Evolutionary conservation across 2,329 filamentous ascomycete genomes (phyloP), one percentile per base, ranked within the genome.

Genomic region (Aspergillus tamarii): DNA sequence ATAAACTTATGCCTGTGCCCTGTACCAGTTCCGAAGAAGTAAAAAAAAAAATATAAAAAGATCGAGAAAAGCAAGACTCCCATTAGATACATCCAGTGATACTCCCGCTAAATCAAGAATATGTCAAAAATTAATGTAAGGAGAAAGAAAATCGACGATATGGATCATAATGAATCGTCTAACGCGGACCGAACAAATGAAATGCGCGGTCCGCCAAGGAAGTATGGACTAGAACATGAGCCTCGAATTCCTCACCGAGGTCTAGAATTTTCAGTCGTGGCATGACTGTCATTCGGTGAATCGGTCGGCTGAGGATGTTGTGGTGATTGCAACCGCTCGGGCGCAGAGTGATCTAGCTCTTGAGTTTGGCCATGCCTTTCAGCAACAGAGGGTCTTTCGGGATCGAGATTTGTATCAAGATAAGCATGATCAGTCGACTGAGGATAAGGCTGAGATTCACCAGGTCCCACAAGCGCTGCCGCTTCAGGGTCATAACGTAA

Each of bases 401-500:
- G 30, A 14, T 57, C 55, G 45, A 28, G 6, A 26, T 39, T 16
- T 30, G 28, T 39, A 30, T 59, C 58, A 43, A 54, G 28, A 36
- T 12, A 41, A 32, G 28, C 39, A 16, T 55, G 23, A 21, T 50
- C 14, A 9, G 61, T n/a, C 21, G 61, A 59, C 28, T 34, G 55
- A 1, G 39, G 62, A 30, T 62, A 59, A 16, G 59, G 48, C 9
- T 54, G 53, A 32, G 57, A 11, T 57, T 64, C 67, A 60, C 70
- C 74, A 53, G 74, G 70, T 10, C 73, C 70, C n/a, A 79, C 65
- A 41, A 79, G 69, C 2, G 77, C 77, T 19, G 77, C 77, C 3
- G 77, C 66, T 57, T 79, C 77, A 1, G 77, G 77, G 52, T 79
- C 77, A 64, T 79, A 79, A 6, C 74, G 75, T 32, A 79, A 63